These are phyloP conservation scores for Fonsecaea erecta DNA, from an alignment of 2,329 filamentous ascomycete genomes.

Conservation along the genomic window DNA sequence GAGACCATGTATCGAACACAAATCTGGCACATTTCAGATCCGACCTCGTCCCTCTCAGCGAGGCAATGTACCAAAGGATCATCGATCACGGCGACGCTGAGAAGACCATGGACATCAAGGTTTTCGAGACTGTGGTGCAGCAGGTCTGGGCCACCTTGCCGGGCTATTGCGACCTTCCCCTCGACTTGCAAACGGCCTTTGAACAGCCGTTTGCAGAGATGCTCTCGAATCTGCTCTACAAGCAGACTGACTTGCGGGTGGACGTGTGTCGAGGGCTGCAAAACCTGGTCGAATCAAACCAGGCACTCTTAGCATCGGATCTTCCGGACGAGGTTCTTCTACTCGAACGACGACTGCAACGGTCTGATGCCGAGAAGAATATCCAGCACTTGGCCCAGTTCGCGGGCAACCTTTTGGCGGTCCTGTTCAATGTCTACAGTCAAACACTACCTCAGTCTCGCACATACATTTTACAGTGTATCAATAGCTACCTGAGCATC, in stretches of 20 bases:
- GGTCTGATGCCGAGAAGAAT: constrained; percentile 75
- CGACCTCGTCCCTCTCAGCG: constrained; percentile 87
- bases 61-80: constrained; percentile 85
- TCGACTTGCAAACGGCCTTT: constrained; percentile 77
- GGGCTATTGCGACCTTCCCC: constrained; percentile 89
- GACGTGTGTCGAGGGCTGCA: constrained; percentile 87
- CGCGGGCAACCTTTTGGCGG: constrained; percentile 86
- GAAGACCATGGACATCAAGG: constrained; percentile 96
- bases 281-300: constrained; percentile 87
- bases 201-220: constrained; percentile 89
- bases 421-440: constrained; percentile 98
- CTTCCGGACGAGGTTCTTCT: constrained; percentile 72
- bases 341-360: constrained; percentile 77
- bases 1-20: constrained; percentile 89
- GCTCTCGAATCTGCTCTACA: constrained; percentile 87
- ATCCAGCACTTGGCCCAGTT: constrained; percentile 78
- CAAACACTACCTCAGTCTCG: constrained; percentile 92
- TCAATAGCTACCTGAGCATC: constrained; percentile 92
- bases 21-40: constrained; percentile 80
- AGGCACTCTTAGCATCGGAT: constrained; percentile 74
- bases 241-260: constrained; percentile 82
- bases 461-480: constrained; percentile 87
- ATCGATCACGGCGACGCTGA: constrained; percentile 79
- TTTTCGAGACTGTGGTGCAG: constrained; percentile 93
- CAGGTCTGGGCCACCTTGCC: constrained; percentile 94